Evolutionary conservation across 2,329 filamentous ascomycete species (phyloP), one percentile per base, ranked within the genome.

Genomic region (Arachnomyces sp.): DNA sequence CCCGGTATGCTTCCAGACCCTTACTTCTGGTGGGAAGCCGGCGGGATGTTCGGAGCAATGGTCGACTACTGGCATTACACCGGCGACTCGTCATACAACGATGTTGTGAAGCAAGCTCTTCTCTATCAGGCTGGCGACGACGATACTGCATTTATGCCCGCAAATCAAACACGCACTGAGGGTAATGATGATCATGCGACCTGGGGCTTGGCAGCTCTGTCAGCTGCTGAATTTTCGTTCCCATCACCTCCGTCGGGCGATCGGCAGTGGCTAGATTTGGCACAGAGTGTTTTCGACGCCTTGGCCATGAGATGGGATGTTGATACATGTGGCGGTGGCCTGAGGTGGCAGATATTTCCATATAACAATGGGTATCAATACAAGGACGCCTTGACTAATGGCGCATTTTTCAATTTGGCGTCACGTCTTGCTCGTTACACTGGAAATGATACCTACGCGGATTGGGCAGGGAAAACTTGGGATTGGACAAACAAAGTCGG

Each of bases 301-400:
- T 81, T 88, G 53, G 72, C 71, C 4, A 61, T 61, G 15, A 77
- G 86, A 34, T 92, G 86, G 86, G 80, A 89, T 56, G 71, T 66
- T 0, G 65, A 69, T 0, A 62, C 67, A 30, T 93, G 86, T 53
- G 72, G 70, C 17, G 86, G 86, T 44, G 87, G 86, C 3, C 65
- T 92, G 34, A 72, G 78, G 42, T 90, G 85, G 85, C 86, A 94
- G 66, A 87, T 94, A 50, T 89, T 82, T 59, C 66, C 74, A 1
- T 77, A 75, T 52, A 90, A 93, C 57, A 79, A 79, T 46, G 87
- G 86, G 11, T 81, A 88, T 58, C 73, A 78, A 54, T 92, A 93
- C 74, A 92, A 89, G 64, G 90, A 90, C 66, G 74, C 80, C 12
- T 77, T 89, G 51, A 81, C 80, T 45, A 92, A 92, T 59, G 86